These are phyloP conservation scores for Aspergillus viridinutans DNA, from an alignment of 2,329 filamentous ascomycete genomes.

Conservation along the genomic window DNA sequence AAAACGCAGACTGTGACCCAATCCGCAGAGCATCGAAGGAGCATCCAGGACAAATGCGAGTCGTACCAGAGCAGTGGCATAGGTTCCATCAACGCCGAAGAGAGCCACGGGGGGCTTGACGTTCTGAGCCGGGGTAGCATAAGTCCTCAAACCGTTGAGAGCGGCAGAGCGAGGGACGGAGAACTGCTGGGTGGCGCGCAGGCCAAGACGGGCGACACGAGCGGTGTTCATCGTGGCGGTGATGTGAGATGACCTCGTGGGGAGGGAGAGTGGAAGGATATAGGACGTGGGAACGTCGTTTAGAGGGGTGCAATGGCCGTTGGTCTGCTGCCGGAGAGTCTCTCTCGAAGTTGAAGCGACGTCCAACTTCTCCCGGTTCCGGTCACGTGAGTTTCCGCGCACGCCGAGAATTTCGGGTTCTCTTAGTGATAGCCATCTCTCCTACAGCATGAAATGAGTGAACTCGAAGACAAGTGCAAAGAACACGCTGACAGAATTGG, in stretches of 20 bases:
- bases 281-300: slow-evolving; percentile 23
- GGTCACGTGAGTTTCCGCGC: slow-evolving; percentile 26
- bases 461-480: background rate
- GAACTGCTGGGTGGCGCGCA: slow-evolving; percentile 50
- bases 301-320: slow-evolving; percentile 17
- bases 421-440: background rate
- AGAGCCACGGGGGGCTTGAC: slow-evolving; percentile 83
- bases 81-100: slow-evolving; percentile 95
- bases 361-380: slow-evolving; percentile 25
- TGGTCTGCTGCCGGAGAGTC: slow-evolving; percentile 6
- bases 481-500: background rate
- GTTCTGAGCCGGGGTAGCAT: slow-evolving; percentile 65
- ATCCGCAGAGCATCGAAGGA: background rate
- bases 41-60: slow-evolving; percentile 1
- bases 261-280: slow-evolving; percentile 19
- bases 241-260: slow-evolving; percentile 21
- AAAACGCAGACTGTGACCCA: background rate
- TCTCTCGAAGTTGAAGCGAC: slow-evolving; percentile 15
- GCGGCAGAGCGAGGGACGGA: slow-evolving; percentile 38
- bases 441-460: background rate
- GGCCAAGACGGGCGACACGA: slow-evolving; percentile 53
- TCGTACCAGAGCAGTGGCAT: slow-evolving; percentile 92
- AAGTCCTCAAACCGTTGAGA: slow-evolving; percentile 60
- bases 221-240: slow-evolving; percentile 50
- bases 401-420: slow-evolving; percentile 21